Evolutionary conservation across 345 rosid species (phyloP).

Genomic region (Brassica juncea): DNA sequence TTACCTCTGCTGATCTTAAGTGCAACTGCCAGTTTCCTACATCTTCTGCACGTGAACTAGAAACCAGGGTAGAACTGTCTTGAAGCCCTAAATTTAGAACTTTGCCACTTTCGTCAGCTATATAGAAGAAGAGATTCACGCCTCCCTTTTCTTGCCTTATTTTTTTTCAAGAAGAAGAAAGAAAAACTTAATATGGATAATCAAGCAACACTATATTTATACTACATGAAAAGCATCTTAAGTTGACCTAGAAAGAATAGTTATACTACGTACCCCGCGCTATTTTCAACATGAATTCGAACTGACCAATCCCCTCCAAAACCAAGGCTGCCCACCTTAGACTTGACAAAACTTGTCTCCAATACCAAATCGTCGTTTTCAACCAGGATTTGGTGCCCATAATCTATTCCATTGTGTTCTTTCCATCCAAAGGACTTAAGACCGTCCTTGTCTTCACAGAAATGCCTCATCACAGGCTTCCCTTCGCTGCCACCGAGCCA

Average conservation of each 20-base stretch:
- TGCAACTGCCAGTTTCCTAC: conserved; percentile 90
- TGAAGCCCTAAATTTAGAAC: conserved; percentile 53
- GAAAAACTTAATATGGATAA: neutral
- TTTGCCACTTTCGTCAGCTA: conserved; percentile 86
- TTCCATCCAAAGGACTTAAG: conserved; percentile 83
- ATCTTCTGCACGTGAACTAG: conserved; percentile 67
- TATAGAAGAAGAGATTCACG: conserved; percentile 82
- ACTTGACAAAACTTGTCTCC: conserved; percentile 82
- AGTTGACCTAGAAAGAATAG: no score
- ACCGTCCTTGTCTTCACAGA: conserved; percentile 87
- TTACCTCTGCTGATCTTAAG: conserved; percentile 71
- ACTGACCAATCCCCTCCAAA: conserved; percentile 99
- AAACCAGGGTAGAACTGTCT: conserved; percentile 67
- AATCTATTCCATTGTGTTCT: conserved; percentile 89
- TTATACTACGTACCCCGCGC: conserved; percentile 38
- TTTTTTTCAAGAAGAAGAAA: neutral
- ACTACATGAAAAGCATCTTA: no score
- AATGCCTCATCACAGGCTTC: conserved; percentile 68
- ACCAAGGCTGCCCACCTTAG: conserved; percentile 63
- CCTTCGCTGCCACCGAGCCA: conserved; percentile 83
- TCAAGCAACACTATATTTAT: neutral
- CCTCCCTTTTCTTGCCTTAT: conserved; percentile 37
- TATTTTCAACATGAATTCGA: conserved; percentile 55
- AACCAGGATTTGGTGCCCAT: conserved; percentile 75
- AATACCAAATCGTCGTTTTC: conserved; percentile 74